phyloP scores from a whole-genome alignment of 768 basidiomycete species.

The Boletus subparvulus region DNA sequence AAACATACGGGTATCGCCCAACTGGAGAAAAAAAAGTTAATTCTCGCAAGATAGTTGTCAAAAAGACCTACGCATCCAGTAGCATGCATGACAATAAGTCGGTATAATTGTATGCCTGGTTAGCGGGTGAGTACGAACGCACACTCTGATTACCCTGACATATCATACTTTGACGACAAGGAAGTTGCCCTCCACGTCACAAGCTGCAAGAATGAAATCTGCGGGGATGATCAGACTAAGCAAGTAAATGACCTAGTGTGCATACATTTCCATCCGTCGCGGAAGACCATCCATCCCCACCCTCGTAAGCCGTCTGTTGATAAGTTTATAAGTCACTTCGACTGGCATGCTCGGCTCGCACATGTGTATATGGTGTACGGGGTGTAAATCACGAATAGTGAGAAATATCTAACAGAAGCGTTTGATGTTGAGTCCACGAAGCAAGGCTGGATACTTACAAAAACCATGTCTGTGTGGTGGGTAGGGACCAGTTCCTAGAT shows the following conservation, averaged over 20 bases:
- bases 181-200: constrained; percentile 89
- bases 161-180: constrained; percentile 66
- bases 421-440: not conserved
- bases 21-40: constrained; percentile 35
- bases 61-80: constrained; percentile 68
- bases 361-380: constrained; percentile 90
- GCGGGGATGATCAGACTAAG: constrained; percentile 5
- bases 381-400: constrained; percentile 72
- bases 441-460: constrained; percentile 48
- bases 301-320: constrained; percentile 75
- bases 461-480: constrained; percentile 84
- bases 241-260: not conserved
- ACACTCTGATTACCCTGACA: not conserved
- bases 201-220: constrained; percentile 78
- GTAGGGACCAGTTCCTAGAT: constrained; percentile 63
- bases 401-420: constrained; percentile 59
- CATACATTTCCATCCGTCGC: constrained; percentile 88
- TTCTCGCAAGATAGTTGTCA: not conserved
- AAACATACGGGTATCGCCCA: constrained; percentile 91
- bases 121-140: not conserved
- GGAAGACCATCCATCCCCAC: constrained; percentile 70
- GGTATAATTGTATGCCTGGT: constrained; percentile 79
- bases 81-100: constrained; percentile 88
- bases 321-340: not conserved
- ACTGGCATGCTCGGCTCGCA: constrained; percentile 35